phyloP scores from a whole-genome alignment of 495 filamentous ascomycete species.

The Achaetomiella virescens region DNA sequence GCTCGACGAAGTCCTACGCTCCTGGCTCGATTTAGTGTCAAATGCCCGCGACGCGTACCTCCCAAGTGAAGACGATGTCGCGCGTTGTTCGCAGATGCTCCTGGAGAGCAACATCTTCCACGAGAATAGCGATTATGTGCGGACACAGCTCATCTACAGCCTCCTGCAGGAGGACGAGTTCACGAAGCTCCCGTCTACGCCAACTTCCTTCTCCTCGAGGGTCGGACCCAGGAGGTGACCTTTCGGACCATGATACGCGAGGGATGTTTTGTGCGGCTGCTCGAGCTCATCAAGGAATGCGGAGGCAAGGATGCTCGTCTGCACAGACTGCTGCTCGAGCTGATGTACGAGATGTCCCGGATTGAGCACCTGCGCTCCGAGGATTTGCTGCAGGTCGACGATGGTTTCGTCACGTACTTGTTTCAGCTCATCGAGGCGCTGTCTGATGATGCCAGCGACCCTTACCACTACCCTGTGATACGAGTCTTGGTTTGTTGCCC shows the following conservation, averaged over 20 bases:
- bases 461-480: slow-evolving; percentile 94
- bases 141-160: slow-evolving; percentile 86
- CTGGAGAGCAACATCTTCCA: slow-evolving; percentile 68
- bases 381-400: slow-evolving; percentile 76
- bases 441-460: slow-evolving; percentile 85
- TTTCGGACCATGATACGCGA: slow-evolving; percentile 85
- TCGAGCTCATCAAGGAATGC: slow-evolving; percentile 70
- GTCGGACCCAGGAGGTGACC: slow-evolving; percentile 66
- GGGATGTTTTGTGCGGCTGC: slow-evolving; percentile 71
- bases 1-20: slow-evolving; percentile 82
- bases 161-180: slow-evolving; percentile 85
- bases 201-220: slow-evolving; percentile 87
- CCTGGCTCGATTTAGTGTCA: slow-evolving; percentile 73
- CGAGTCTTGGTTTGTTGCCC: slow-evolving; percentile 67
- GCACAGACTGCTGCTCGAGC: slow-evolving; percentile 75
- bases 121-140: slow-evolving; percentile 75
- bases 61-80: slow-evolving; percentile 76
- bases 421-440: slow-evolving; percentile 85
- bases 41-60: slow-evolving; percentile 78
- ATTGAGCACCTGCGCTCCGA: slow-evolving; percentile 74
- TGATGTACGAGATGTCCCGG: slow-evolving; percentile 95
- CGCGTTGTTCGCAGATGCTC: slow-evolving; percentile 75
- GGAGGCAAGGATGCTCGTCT: slow-evolving; percentile 60
- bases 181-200: slow-evolving; percentile 67
- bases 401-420: slow-evolving; percentile 75